Evolutionary conservation across 768 basidiomycete genomes (phyloP), one percentile per base, ranked within the genome.

Genomic region (Hericium erinaceus): DNA sequence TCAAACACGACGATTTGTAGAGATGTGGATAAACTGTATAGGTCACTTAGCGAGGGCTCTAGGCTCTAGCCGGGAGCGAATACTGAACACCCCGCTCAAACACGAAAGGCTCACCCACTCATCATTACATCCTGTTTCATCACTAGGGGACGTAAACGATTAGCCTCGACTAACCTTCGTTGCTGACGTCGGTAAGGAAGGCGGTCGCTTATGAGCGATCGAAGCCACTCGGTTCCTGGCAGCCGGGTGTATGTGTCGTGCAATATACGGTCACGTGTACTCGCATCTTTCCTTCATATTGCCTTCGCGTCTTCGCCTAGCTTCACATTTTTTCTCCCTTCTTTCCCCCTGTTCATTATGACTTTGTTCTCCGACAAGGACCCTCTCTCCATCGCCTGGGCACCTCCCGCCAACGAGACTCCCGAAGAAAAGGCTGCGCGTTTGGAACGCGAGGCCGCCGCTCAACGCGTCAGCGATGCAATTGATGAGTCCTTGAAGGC

Each of bases 391-490:
- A 67, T 73, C 20, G 77, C 82, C 63, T 74, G 78, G 16, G 68
- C 74, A 0, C 84, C 86, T 0, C 86, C 85, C 1, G 69, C 74
- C 0, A 66, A 79, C 58, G 87, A 88, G 68, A 74, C 80, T 0
- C 63, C 74, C 0, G 72, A 73, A 1, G 75, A 85, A 57, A 73
- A 68, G 56, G 70, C 64, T 0, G 65, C 67, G 2, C 66, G 84
- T 54, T 76, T 76, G 62, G 66, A 64, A 55, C 64, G 65, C 38
- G 87, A 87, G 68, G 74, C 70, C 0, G 80, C 83, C 56, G 84
- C 82, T 2, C 76, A 78, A 66, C 69, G 71, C 50, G 72, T 83
- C 57, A 85, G 80, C 64, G 78, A 81, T 54, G 67, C 63, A 46
- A 76, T 76, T 56, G 75, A 76, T 63, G 72, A 78, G 63, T 55